These are phyloP conservation scores for Nigrospora sphaerica DNA, from an alignment of 2,329 filamentous ascomycete species.

Conservation along the genomic window DNA sequence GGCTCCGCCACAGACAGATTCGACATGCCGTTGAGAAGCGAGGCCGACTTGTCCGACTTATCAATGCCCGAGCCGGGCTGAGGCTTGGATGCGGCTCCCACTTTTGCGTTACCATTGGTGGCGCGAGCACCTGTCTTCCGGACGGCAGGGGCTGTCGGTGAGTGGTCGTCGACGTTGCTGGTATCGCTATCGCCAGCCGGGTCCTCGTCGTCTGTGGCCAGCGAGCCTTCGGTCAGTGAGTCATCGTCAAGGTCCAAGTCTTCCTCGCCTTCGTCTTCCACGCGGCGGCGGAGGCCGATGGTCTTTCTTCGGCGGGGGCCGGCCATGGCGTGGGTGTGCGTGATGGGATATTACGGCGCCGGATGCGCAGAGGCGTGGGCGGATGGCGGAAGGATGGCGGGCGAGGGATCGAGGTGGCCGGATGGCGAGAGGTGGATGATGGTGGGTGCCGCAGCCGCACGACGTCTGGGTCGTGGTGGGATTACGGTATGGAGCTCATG, in stretches of 20 bases:
- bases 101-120: slow-evolving; percentile 22
- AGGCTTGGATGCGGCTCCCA: slow-evolving; percentile 12
- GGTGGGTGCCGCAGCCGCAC: slow-evolving; percentile 14
- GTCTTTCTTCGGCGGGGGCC: slow-evolving; percentile 53
- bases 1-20: slow-evolving; percentile 39
- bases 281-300: slow-evolving; percentile 60
- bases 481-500: slow-evolving; percentile 16
- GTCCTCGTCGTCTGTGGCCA: slow-evolving; percentile 55
- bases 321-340: slow-evolving; percentile 29
- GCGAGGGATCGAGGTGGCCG: slow-evolving; percentile 4
- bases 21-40: slow-evolving; percentile 29
- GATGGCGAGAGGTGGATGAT: slow-evolving; percentile 5
- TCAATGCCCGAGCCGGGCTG: slow-evolving; percentile 20
- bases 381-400: slow-evolving; percentile 2
- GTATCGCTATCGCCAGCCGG: slow-evolving; percentile 55
- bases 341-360: neutral
- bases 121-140: slow-evolving; percentile 18
- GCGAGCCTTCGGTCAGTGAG: slow-evolving; percentile 57
- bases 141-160: slow-evolving; percentile 30
- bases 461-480: slow-evolving; percentile 20
- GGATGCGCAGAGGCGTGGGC: slow-evolving; percentile 8
- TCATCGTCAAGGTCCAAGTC: slow-evolving; percentile 60
- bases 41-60: slow-evolving; percentile 24
- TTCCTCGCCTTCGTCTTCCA: slow-evolving; percentile 66
- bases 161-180: slow-evolving; percentile 53